Conservation (phyloP, 805 yeast species). For the Teunomyces cretensis region DNA sequence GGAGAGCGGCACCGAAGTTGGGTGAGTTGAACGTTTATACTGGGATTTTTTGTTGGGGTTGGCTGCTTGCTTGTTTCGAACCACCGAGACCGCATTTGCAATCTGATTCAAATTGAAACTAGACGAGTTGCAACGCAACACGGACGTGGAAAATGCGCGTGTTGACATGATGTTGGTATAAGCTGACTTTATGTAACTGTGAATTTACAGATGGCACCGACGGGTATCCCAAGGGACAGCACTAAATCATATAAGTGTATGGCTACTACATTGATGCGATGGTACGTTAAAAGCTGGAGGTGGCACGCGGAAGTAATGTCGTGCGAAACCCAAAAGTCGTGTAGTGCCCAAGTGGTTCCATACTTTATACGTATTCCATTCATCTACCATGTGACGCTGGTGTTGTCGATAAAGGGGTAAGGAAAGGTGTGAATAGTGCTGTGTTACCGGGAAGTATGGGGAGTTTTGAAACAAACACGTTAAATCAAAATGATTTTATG, state of each 20-base stretch:
- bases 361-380: too few relatives aligned
- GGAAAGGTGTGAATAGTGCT: too few relatives aligned
- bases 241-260: not conserved
- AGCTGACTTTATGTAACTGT: not conserved
- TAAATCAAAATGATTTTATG: too few relatives aligned
- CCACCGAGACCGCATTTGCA: not conserved
- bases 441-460: too few relatives aligned
- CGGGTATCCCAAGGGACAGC: not conserved
- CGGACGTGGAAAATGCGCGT: not conserved
- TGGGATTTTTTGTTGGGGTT: not conserved
- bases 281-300: not conserved
- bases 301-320: not conserved
- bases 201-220: not conserved
- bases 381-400: too few relatives aligned
- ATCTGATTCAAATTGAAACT: slow-evolving; percentile 7
- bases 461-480: too few relatives aligned
- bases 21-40: slow-evolving; percentile 59
- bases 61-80: not conserved
- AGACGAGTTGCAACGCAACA: slow-evolving; percentile 1
- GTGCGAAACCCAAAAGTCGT: too few relatives aligned
- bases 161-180: not conserved
- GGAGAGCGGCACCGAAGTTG: slow-evolving; percentile 62
- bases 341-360: too few relatives aligned
- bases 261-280: not conserved
- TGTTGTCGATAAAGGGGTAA: too few relatives aligned